A percentile compares a stretch with the other conserved stretches of the same genome.
Conservation (phyloP, 2,329 filamentous ascomycete genomes). For the Hymenoscyphus repandus region DNA sequence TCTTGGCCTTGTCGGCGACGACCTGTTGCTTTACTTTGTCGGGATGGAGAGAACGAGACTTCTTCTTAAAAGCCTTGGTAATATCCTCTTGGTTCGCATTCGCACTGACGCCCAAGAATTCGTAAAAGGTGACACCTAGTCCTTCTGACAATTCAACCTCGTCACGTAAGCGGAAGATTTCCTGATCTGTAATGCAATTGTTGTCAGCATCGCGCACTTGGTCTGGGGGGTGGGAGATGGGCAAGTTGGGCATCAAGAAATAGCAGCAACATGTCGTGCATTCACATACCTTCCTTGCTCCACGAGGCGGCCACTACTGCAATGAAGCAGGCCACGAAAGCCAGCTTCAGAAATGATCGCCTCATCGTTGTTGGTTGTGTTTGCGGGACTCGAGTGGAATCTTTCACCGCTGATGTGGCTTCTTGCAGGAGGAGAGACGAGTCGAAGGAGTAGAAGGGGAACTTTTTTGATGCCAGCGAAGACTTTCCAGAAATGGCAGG, state of each 20-base stretch:
- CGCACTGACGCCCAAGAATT: slow-evolving; percentile 74
- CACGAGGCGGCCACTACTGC: slow-evolving; percentile 32
- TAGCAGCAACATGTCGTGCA: background rate
- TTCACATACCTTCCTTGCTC: slow-evolving; percentile 33
- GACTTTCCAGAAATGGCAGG: no score
- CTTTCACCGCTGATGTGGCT: slow-evolving; percentile 20
- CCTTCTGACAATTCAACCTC: slow-evolving; percentile 76
- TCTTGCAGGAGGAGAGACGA: slow-evolving; percentile 1
- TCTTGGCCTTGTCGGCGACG: slow-evolving; percentile 57
- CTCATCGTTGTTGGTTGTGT: slow-evolving; percentile 28
- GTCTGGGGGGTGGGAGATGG: background rate
- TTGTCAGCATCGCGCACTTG: slow-evolving; percentile 16
- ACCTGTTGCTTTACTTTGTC: slow-evolving; percentile 92
- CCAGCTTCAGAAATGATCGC: slow-evolving; percentile 26
- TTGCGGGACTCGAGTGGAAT: slow-evolving; percentile 1
- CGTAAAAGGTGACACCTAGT: slow-evolving; percentile 81
- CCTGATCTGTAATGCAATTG: slow-evolving; percentile 63
- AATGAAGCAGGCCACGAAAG: slow-evolving; percentile 27
- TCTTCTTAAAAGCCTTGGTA: slow-evolving; percentile 90
- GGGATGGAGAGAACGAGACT: slow-evolving; percentile 76
- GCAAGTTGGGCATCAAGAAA: background rate
- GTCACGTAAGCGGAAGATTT: slow-evolving; percentile 94
- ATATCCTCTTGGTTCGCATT: slow-evolving; percentile 80
- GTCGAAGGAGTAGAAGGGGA: background rate
- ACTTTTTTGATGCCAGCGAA: background rate